Evolutionary conservation across 73 alveolate genomes (phyloP).

Genomic region (Breviolum minutum): DNA sequence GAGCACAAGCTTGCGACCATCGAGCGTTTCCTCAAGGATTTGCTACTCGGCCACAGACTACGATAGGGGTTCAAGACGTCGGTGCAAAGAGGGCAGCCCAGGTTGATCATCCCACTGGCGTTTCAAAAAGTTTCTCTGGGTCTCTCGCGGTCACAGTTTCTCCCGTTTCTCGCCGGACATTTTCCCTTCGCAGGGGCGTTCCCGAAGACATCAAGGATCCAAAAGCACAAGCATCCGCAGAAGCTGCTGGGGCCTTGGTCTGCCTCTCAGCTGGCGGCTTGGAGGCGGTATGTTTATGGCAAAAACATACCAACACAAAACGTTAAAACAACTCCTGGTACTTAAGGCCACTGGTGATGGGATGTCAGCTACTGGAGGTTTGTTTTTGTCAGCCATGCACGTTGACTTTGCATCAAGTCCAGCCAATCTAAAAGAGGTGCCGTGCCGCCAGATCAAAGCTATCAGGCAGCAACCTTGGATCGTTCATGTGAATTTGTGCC

Average conservation of each 20-base stretch:
- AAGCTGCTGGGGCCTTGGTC: not conserved
- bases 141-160: no score
- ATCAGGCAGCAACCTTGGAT: not conserved
- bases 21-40: constrained; percentile 78
- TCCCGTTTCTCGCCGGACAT: not conserved
- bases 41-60: not conserved
- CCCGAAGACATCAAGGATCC: constrained; percentile 53
- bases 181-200: constrained; percentile 32
- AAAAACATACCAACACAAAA: no score
- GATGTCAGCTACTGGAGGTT: constrained; percentile 8
- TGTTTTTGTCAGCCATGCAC: not conserved
- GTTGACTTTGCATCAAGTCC: not conserved
- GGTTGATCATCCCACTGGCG: no score
- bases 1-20: constrained; percentile 82
- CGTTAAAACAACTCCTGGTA: not conserved
- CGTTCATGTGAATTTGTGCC: not conserved
- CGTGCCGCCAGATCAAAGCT: not conserved
- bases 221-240: not conserved
- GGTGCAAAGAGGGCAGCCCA: no score
- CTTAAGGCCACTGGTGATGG: constrained; percentile 15
- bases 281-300: not conserved
- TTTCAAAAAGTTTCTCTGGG: no score
- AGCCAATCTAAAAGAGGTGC: not conserved
- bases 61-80: no score
- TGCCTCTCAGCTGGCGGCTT: not conserved